Evolutionary conservation across 2,329 filamentous ascomycete genomes (phyloP), one percentile per base, ranked within the genome.

Genomic region (Monosporascus sp.): DNA sequence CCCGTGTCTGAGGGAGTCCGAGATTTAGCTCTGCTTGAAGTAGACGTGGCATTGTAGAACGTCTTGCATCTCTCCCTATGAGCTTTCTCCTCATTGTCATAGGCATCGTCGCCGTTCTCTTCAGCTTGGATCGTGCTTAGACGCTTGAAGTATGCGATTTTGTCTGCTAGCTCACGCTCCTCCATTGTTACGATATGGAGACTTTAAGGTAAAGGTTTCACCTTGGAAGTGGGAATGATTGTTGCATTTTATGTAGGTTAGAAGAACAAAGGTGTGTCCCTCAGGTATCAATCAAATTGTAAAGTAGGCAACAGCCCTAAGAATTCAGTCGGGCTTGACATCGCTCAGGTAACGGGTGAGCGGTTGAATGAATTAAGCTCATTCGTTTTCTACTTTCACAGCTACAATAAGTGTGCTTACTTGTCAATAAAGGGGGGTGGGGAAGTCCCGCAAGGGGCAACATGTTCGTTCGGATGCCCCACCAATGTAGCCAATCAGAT

Each of bases 131-230:
- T 62, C 1, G 65, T 60, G 16, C 70, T 65, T 1, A 80, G 63
- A n/a, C 65, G 64, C n/a, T 68, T 58, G 57, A 80, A 82, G 55
- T 76, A 78, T 0, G 69, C 73, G 22, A 64, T 47, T 60, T 82
- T 82, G 37, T 76, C 73, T 49, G 68, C 60, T 7, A 75, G 55
- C 9, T 65, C 47, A 50, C 55, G 52, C 24, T 65, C 61, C 27
- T 65, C 61, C 66, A 68, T 69, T 26, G 19, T 26, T 48, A 41
- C 14, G n/a, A 40, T 20, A 44, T 27, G 11, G 7, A 20, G 35
- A 20, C 40, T n/a, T 16, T 27, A 37, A 17, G 44, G 9, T 31
- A 47, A 17, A 47, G 17, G 3, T 22, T 20, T 7, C 8, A 22
- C 19, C 19, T 4, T 17, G 8, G 19, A 47, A n/a, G 24, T 47